phyloP scores from a whole-genome alignment of 768 basidiomycete species.

The Tricholoma sp. region DNA sequence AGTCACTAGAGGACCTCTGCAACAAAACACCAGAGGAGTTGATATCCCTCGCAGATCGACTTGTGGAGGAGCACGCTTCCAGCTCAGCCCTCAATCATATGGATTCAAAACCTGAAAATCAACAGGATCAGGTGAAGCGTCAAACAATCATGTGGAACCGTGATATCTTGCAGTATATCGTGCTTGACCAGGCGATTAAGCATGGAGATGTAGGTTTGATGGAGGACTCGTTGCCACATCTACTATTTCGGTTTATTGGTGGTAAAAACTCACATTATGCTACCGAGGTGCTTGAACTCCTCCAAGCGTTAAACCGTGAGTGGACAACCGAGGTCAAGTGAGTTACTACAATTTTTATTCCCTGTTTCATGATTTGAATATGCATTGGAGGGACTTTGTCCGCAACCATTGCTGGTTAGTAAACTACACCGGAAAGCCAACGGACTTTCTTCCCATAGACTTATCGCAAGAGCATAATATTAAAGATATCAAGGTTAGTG shows the following conservation, averaged over 20 bases:
- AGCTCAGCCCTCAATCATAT: constrained; percentile 19
- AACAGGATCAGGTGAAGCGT: constrained; percentile 19
- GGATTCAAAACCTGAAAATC: constrained; percentile 9
- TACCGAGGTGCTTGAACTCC: not conserved
- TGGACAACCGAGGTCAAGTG: not conserved
- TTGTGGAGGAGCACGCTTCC: constrained; percentile 26
- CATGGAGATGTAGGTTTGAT: constrained; percentile 33
- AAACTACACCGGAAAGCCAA: not conserved
- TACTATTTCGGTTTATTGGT: constrained; percentile 29
- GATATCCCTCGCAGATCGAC: constrained; percentile 18
- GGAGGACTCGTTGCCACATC: constrained; percentile 25
- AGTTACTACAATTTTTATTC: not conserved
- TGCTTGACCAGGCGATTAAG: constrained; percentile 29
- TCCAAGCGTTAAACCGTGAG: not conserved
- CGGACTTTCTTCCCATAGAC: not conserved
- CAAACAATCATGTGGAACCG: constrained; percentile 31
- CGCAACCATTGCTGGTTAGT: not conserved
- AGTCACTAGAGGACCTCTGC: constrained; percentile 22
- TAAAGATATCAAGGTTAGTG: constrained; percentile 7
- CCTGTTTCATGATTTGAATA: not conserved
- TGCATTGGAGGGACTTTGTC: not conserved
- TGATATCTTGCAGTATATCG: constrained; percentile 32
- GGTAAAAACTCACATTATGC: not conserved
- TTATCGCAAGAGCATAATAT: not conserved
- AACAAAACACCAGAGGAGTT: constrained; percentile 22